Conservation (phyloP, 768 basidiomycete species). For the Mycena crocata region DNA sequence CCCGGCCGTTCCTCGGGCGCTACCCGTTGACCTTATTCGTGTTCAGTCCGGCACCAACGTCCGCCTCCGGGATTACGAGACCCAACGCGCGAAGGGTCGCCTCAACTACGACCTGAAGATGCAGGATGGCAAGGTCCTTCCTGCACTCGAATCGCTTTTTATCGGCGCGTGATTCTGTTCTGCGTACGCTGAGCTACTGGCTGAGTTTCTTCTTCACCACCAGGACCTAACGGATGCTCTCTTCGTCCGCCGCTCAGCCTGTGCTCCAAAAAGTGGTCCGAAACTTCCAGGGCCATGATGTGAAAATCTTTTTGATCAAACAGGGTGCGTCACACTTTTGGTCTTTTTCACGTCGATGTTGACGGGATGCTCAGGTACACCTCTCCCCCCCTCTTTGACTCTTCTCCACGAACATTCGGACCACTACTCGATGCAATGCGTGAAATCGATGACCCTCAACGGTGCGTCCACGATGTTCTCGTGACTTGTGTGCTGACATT, state of each 20-base stretch:
- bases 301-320: slow-evolving; percentile 7
- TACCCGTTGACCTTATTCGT: slow-evolving; percentile 18
- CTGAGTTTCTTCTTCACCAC: too few species aligned
- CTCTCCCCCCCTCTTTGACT: slow-evolving; percentile 11
- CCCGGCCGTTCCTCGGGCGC: too few species aligned
- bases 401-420: slow-evolving; percentile 23
- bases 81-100: slow-evolving; percentile 5
- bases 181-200: too few species aligned
- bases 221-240: slow-evolving; percentile 23
- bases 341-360: neutral
- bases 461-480: too few species aligned
- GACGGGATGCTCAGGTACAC: neutral
- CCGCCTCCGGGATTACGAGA: slow-evolving; percentile 22
- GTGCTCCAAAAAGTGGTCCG: slow-evolving; percentile 22
- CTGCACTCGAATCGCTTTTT: slow-evolving; percentile 6
- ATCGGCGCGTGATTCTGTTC: slow-evolving; percentile 17
- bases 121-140: slow-evolving; percentile 9
- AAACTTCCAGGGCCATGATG: slow-evolving; percentile 17
- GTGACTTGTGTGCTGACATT: too few species aligned
- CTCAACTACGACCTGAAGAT: slow-evolving; percentile 23
- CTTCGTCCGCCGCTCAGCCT: slow-evolving; percentile 14
- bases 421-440: slow-evolving; percentile 22
- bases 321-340: slow-evolving; percentile 1
- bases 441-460: slow-evolving; percentile 12
- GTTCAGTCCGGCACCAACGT: slow-evolving; percentile 20